Percentiles rank a stretch among this genome's conserved stretches.
Evolutionary conservation across 805 yeast species (phyloP).

Genomic region (Blastobotrys peoriensis): DNA sequence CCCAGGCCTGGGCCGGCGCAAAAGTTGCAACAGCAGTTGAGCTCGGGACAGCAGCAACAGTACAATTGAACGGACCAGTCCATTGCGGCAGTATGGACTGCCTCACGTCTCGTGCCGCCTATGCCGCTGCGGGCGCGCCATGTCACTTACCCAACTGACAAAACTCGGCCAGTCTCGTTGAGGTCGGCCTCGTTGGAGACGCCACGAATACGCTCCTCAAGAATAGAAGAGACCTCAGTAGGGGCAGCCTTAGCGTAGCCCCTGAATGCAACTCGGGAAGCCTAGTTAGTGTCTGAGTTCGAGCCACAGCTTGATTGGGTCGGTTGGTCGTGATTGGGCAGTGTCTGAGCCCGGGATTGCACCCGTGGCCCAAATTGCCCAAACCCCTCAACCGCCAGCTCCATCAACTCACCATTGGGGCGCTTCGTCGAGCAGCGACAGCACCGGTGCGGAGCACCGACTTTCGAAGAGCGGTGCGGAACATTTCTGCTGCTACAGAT

Average conservation of each 20-base stretch:
- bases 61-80: not conserved
- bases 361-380: not conserved
- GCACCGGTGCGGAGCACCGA: constrained; percentile 34
- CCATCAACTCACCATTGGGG: constrained; percentile 23
- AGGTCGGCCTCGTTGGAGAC: constrained; percentile 95
- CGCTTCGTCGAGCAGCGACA: constrained; percentile 30
- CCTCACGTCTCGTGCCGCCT: too few relatives aligned
- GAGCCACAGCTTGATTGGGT: constrained; percentile 1
- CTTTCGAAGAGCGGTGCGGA: constrained; percentile 37
- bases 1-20: not conserved
- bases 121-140: too few relatives aligned
- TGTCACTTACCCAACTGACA: constrained; percentile 91
- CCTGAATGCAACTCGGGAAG: constrained; percentile 49
- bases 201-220: constrained; percentile 99
- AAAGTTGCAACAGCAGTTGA: not conserved
- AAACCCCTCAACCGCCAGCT: constrained; percentile 1
- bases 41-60: constrained; percentile 1
- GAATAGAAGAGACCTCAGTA: constrained; percentile 97
- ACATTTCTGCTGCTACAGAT: constrained; percentile 23
- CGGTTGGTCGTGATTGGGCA: not conserved
- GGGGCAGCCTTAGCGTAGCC: constrained; percentile 98
- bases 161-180: constrained; percentile 98
- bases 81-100: too few relatives aligned
- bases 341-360: not conserved
- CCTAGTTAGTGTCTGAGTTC: constrained; percentile 11